Evolutionary conservation across 176 grass and related monocot genomes (phyloP), one percentile per base, ranked within the genome.

Genomic region (Avena eriantha): DNA sequence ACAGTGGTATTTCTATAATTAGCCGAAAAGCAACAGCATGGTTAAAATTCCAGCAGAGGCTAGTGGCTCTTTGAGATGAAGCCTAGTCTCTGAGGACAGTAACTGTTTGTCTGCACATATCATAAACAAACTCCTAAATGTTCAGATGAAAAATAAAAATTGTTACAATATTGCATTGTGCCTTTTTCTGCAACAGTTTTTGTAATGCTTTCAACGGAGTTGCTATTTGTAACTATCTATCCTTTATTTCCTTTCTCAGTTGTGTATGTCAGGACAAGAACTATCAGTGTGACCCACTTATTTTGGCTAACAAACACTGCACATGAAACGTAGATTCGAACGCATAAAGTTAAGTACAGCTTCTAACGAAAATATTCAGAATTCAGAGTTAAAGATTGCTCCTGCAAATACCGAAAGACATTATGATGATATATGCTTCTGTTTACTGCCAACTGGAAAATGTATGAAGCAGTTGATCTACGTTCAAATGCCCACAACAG

Each of bases 401-500:
- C 39, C 39, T 17, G 36, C 31, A 83, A 53, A 47, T 91, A 98
- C 96, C 96, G 88, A 78, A 98, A 98, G 67, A 95, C 69, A 83
- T 95, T 88, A 47, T 90, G 83, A 55, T 63, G 82, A 77, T 92
- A 98, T 79, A 98, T 89, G 80, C 47, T 89, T 90, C 75, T 95
- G 31, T 92, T 92, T 72, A 91, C 88, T 87, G 96, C 96, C 78
- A 98, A 51, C 67, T 98, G 93, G 82, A 95, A 98, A 85, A 98
- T 94, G 84, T 90, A 91, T 43, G 88, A 92, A 76, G 96, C 96
- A 79, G 92, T 98, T 68, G 92, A 92, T 56, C 93, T 80, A 85
- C 92, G 75, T 71, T 98, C 93, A 91, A 95, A 98, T 81, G 96
- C 88, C 96, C 96, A 98, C 56, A 95, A 66, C 58, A 98, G 86